phyloP scores from a whole-genome alignment of 2,329 filamentous ascomycete species.

The Pestalotiopsis fici region DNA sequence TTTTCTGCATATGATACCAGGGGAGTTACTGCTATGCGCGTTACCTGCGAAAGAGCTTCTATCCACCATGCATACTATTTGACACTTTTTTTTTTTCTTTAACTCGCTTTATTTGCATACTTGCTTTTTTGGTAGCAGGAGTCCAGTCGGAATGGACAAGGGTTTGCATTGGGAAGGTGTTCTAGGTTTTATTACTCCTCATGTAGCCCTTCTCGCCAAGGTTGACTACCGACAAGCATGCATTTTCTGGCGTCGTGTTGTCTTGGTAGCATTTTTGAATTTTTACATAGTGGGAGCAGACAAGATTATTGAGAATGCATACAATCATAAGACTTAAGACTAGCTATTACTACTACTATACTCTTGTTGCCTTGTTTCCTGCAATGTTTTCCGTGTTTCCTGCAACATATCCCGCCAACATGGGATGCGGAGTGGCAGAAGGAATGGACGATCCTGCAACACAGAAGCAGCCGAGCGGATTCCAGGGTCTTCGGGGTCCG shows the following conservation, averaged over 20 bases:
- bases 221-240: neutral
- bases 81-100: neutral
- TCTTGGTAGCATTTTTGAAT: neutral
- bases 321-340: neutral
- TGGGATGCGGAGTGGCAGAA: neutral
- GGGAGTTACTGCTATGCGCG: neutral
- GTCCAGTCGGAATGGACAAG: neutral
- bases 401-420: neutral
- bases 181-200: neutral
- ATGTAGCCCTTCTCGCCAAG: neutral
- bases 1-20: constrained; percentile 4
- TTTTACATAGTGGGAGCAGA: neutral
- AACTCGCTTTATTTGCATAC: neutral
- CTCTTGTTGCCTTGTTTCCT: neutral
- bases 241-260: constrained; percentile 2
- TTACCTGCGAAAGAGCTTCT: neutral
- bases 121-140: neutral
- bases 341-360: neutral
- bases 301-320: neutral
- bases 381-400: neutral
- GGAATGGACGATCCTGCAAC: neutral
- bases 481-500: neutral
- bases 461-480: neutral
- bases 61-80: neutral
- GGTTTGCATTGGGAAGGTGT: constrained; percentile 1